Evolutionary conservation across 129 eudicot genomes (phyloP).

Genomic region (Heracleum sosnowskyi): DNA sequence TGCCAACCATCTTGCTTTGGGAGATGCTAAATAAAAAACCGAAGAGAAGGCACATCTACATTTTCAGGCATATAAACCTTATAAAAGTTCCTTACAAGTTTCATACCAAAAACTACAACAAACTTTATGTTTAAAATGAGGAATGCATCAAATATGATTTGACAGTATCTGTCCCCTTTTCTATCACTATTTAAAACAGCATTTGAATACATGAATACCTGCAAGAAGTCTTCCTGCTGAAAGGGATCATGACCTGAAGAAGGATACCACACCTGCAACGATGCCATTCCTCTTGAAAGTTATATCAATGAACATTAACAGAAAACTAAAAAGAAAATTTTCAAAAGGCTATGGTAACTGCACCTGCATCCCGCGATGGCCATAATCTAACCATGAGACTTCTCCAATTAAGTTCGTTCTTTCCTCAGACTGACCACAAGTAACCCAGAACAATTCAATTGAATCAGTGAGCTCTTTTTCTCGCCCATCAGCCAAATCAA

Average conservation of each 20-base stretch:
- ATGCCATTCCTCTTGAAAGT: slow-evolving; percentile 26
- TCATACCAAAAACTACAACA: background rate
- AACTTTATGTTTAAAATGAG: background rate
- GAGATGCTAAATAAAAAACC: background rate
- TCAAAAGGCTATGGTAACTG: slow-evolving; percentile 14
- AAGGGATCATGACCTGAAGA: slow-evolving; percentile 82
- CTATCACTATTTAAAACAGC: background rate
- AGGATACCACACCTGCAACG: slow-evolving; percentile 96
- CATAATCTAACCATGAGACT: slow-evolving; percentile 97
- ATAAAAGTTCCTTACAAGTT: background rate
- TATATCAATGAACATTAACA: slow-evolving; percentile 21
- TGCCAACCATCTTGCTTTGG: background rate
- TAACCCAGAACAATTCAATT: slow-evolving; percentile 96
- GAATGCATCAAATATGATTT: background rate
- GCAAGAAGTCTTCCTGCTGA: slow-evolving; percentile 97
- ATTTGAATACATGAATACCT: slow-evolving; percentile 41
- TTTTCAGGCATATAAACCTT: background rate
- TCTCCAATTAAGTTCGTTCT: slow-evolving; percentile 85
- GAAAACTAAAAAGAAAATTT: slow-evolving; percentile 9
- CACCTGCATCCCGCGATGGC: slow-evolving; percentile 99
- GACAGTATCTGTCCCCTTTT: background rate
- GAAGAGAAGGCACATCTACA: background rate
- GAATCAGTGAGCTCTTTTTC: slow-evolving; percentile 93
- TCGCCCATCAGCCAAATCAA: slow-evolving; percentile 88
- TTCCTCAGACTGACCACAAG: slow-evolving; percentile 86